phyloP scores from a whole-genome alignment of 2,329 filamentous ascomycete species.

The Cladosporium austrohemisphaericum region DNA sequence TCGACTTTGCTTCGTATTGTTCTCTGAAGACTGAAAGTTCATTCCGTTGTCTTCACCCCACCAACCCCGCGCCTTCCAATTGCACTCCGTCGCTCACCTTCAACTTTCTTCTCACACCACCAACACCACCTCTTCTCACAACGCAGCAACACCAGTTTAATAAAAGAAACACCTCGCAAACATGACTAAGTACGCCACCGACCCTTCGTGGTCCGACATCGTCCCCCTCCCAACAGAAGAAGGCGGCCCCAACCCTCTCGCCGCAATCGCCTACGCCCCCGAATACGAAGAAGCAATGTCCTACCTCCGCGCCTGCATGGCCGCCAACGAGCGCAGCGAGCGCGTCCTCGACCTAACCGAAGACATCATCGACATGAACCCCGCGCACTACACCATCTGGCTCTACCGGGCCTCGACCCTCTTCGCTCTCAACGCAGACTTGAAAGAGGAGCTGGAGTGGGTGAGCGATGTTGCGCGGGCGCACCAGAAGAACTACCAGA shows the following conservation, averaged over 20 bases:
- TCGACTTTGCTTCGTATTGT: conserved; percentile 13
- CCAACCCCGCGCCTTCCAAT: not conserved
- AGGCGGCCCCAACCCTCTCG: conserved; percentile 69
- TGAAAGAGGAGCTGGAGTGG: conserved; percentile 75
- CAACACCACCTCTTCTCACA: not conserved
- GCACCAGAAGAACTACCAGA: conserved; percentile 97
- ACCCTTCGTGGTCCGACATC: conserved; percentile 80
- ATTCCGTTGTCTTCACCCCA: not conserved
- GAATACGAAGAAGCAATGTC: conserved; percentile 90
- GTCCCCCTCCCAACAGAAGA: conserved; percentile 79
- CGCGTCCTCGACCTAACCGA: conserved; percentile 78
- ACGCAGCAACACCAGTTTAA: not conserved
- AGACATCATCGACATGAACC: conserved; percentile 87
- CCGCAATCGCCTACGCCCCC: conserved; percentile 85
- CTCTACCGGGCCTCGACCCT: conserved; percentile 84
- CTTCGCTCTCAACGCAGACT: conserved; percentile 60
- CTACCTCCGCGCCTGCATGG: conserved; percentile 93
- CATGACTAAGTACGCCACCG: conserved; percentile 54
- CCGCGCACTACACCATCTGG: conserved; percentile 98
- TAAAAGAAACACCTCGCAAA: no score
- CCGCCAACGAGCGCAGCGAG: conserved; percentile 74
- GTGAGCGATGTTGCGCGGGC: conserved; percentile 76
- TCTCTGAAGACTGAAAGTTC: conserved; percentile 1
- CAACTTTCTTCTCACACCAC: not conserved
- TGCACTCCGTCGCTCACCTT: not conserved